Percentiles rank a stretch among this genome's conserved stretches.
These are phyloP conservation scores for Dichomitus squalens DNA, from an alignment of 1,284 basidiomycete genomes.

Conservation along the genomic window DNA sequence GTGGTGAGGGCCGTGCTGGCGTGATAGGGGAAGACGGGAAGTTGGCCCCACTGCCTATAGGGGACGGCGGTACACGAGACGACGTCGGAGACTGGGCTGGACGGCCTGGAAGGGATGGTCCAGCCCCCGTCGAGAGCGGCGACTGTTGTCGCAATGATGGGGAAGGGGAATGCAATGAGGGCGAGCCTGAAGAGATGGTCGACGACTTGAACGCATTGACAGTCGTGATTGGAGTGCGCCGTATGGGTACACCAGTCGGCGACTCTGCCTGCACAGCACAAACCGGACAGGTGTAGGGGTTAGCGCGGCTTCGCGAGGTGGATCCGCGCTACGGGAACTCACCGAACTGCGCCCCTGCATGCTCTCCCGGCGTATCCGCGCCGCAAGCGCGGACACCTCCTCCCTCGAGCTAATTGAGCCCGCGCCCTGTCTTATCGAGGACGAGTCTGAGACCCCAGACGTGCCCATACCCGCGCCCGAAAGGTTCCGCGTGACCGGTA, in stretches of 20 bases:
- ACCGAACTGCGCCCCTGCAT: constrained; percentile 34
- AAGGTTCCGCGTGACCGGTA: constrained; percentile 36
- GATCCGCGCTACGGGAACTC: constrained; percentile 30
- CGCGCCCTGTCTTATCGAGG: constrained; percentile 43
- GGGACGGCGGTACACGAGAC: constrained; percentile 48
- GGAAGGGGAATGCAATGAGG: constrained; percentile 50
- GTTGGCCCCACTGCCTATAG: constrained; percentile 35
- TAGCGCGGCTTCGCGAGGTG: background rate
- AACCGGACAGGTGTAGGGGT: background rate
- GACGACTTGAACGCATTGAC: constrained; percentile 72
- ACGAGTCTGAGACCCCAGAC: constrained; percentile 39
- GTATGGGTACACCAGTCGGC: constrained; percentile 52
- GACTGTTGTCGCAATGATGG: constrained; percentile 49
- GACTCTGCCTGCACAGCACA: constrained; percentile 33
- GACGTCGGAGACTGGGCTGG: constrained; percentile 42
- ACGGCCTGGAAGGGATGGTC: constrained; percentile 38
- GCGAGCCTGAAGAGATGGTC: constrained; percentile 59
- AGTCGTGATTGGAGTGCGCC: constrained; percentile 51
- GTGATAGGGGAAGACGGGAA: constrained; percentile 34
- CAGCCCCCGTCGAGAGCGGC: constrained; percentile 37
- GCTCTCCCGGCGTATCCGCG: constrained; percentile 47
- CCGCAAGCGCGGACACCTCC: constrained; percentile 38
- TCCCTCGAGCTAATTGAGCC: constrained; percentile 41
- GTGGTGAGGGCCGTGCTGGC: constrained; percentile 44
- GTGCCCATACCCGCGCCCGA: constrained; percentile 32